phyloP scores from a whole-genome alignment of 345 rosid genomes.

The Eucalyptus regnans region DNA sequence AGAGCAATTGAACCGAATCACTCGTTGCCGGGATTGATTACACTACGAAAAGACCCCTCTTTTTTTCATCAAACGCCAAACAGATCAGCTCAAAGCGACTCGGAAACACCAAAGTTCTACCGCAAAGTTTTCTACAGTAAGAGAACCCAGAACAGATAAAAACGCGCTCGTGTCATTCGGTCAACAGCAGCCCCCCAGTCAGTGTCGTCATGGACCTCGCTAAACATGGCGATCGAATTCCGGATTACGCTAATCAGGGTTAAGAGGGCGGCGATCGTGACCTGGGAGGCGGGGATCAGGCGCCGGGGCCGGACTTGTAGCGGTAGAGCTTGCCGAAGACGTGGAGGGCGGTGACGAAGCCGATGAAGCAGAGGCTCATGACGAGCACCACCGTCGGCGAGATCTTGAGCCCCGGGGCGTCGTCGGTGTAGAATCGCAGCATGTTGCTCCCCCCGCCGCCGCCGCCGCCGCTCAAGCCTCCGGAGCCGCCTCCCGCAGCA shows the following conservation, averaged over 20 bases:
- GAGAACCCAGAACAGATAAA: not conserved
- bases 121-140: not conserved
- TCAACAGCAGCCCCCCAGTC: not conserved
- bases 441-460: slow-evolving; percentile 45
- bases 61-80: not conserved
- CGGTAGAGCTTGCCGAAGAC: slow-evolving; percentile 90
- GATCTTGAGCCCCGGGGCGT: slow-evolving; percentile 89
- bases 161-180: not conserved
- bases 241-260: not conserved
- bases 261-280: not conserved
- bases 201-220: not conserved
- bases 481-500: slow-evolving; percentile 15
- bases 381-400: slow-evolving; percentile 88
- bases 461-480: slow-evolving; percentile 5
- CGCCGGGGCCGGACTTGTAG: slow-evolving; percentile 32
- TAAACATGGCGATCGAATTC: not conserved
- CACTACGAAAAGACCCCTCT: not conserved
- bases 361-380: slow-evolving; percentile 95
- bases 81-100: not conserved
- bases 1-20: not conserved
- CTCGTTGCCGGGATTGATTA: not conserved
- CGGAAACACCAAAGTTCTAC: not conserved
- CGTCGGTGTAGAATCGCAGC: slow-evolving; percentile 96
- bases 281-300: slow-evolving; percentile 2
- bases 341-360: slow-evolving; percentile 87